Conservation (phyloP, 1,284 basidiomycete species). For the Ceratobasidium sp. region DNA sequence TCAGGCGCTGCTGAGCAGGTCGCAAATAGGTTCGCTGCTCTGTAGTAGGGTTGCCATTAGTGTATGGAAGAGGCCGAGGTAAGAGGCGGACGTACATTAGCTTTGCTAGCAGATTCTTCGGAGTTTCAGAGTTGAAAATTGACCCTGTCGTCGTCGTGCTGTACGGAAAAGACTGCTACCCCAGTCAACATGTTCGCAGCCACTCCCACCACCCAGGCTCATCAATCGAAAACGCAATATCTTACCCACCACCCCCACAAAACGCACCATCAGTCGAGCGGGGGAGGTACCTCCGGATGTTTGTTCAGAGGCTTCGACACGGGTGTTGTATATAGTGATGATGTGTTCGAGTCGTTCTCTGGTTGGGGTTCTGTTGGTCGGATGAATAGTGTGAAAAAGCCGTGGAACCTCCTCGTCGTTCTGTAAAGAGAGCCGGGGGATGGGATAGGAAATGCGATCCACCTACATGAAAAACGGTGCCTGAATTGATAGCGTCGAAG, state of each 20-base stretch:
- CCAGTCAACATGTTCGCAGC: constrained; percentile 61
- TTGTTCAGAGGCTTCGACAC: constrained; percentile 60
- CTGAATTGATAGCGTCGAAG: constrained; percentile 57
- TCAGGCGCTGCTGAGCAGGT: constrained; percentile 61
- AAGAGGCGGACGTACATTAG: background rate
- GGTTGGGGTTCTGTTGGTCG: constrained; percentile 64
- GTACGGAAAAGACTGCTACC: constrained; percentile 61
- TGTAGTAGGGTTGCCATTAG: background rate
- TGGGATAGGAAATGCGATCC: background rate
- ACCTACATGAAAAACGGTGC: constrained; percentile 44
- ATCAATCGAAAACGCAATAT: constrained; percentile 71
- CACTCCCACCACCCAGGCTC: constrained; percentile 63
- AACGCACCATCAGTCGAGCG: background rate
- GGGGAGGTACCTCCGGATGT: background rate
- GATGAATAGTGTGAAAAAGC: constrained; percentile 63
- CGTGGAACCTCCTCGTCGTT: constrained; percentile 54
- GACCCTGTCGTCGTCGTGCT: constrained; percentile 67
- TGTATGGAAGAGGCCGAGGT: background rate
- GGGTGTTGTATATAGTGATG: constrained; percentile 62
- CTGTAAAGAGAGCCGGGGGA: background rate
- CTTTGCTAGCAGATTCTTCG: constrained; percentile 21
- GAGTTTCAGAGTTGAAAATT: constrained; percentile 62
- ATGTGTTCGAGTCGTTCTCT: constrained; percentile 65
- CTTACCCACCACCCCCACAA: constrained; percentile 57
- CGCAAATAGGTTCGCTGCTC: constrained; percentile 53